Conservation (phyloP, 306 rosid genomes). For the Dryas octopetala region DNA sequence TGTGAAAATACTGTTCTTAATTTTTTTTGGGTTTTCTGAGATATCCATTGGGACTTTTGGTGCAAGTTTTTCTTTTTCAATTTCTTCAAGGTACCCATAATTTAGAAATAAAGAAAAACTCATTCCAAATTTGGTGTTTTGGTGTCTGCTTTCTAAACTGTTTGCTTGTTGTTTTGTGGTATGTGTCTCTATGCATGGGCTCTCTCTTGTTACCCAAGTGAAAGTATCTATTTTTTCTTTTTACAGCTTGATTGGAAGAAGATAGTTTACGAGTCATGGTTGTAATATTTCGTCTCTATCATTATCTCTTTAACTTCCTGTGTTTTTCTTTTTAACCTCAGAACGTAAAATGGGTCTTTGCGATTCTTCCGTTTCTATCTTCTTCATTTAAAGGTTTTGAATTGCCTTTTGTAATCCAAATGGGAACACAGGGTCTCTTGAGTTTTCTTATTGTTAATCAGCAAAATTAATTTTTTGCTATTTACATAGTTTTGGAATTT, state of each 20-base stretch:
- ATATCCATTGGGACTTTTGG: conserved; percentile 3
- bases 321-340: background rate
- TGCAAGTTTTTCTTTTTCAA: background rate
- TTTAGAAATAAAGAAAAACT: background rate
- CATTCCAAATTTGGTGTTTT: background rate
- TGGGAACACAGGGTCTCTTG: background rate
- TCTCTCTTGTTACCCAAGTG: background rate
- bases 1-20: background rate
- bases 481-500: too few species aligned
- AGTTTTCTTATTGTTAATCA: background rate
- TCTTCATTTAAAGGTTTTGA: background rate
- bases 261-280: background rate
- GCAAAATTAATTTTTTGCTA: background rate
- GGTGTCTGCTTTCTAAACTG: conserved; percentile 16
- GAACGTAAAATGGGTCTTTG: background rate
- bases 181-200: conserved; percentile 20
- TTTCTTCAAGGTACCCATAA: background rate
- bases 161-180: conserved; percentile 32
- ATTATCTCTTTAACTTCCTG: background rate
- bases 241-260: background rate
- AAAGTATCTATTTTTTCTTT: background rate
- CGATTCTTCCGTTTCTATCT: background rate
- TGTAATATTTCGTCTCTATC: background rate
- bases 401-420: background rate
- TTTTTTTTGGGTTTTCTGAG: conserved; percentile 9